A percentile compares a stretch with the other conserved stretches of the same genome.
Conservation (phyloP, 1,139 yeast genomes). For the Magnusiomyces paraingens region DNA sequence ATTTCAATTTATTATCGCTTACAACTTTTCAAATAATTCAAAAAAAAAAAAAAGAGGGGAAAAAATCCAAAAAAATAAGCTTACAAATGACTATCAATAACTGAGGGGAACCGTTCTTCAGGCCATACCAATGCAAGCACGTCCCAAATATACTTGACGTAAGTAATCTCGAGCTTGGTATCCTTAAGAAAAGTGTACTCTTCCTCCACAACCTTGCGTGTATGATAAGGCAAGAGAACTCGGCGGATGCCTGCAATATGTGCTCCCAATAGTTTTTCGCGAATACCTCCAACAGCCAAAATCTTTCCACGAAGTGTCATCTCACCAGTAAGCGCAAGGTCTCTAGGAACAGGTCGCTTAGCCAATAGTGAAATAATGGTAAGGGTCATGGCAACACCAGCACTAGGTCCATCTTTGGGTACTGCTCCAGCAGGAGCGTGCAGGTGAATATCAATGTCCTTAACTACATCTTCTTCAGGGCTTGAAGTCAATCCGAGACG, state of each 20-base stretch:
- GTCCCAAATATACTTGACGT: conserved; percentile 75
- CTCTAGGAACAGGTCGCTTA: conserved; percentile 57
- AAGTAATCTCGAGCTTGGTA: conserved; percentile 50
- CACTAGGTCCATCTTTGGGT: conserved; percentile 90
- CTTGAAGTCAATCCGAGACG: conserved; percentile 31
- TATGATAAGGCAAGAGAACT: conserved; percentile 64
- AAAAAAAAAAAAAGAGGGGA: too few species aligned
- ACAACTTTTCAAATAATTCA: too few species aligned
- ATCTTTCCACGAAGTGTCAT: conserved; percentile 81
- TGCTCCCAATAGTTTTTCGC: conserved; percentile 81
- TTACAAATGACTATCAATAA: too few species aligned
- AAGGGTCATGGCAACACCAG: conserved; percentile 85
- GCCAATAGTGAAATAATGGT: conserved; percentile 68
- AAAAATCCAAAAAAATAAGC: too few species aligned
- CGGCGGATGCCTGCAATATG: conserved; percentile 60
- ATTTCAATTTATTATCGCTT: too few species aligned
- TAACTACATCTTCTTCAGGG: conserved; percentile 38
- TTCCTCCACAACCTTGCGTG: conserved; percentile 65
- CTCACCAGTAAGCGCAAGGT: conserved; percentile 91
- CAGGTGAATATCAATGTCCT: conserved; percentile 60
- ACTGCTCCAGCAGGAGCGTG: conserved; percentile 90
- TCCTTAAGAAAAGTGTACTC: conserved; percentile 39
- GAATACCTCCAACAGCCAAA: conserved; percentile 83
- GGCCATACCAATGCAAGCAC: conserved; percentile 64
- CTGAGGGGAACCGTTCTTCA: conserved; percentile 5